Percentiles rank a stretch among this genome's conserved stretches.
Conservation (phyloP, 2,329 filamentous ascomycete genomes). For the Hyphodiscus sp. region DNA sequence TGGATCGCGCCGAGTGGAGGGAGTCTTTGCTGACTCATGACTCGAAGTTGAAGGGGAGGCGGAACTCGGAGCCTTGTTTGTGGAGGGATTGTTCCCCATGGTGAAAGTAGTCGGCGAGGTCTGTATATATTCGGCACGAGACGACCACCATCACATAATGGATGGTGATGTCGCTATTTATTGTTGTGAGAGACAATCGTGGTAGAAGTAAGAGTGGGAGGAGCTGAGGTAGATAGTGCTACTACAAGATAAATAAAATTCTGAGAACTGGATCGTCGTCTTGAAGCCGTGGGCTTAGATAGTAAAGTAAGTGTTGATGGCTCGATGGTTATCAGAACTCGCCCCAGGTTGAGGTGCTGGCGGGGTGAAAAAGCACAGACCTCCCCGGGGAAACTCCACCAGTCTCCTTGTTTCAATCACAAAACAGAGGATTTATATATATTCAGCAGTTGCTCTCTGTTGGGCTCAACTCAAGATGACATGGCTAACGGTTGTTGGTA, state of each 20-base stretch:
- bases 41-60: slow-evolving; percentile 23
- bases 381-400: no score
- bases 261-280: neutral
- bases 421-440: no score
- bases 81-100: slow-evolving; percentile 42
- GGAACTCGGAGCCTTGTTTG: slow-evolving; percentile 30
- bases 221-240: neutral
- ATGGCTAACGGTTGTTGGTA: slow-evolving; percentile 16
- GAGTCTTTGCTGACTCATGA: slow-evolving; percentile 24
- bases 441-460: neutral
- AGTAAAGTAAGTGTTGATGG: no score
- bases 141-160: neutral
- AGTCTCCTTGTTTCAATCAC: no score
- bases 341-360: no score
- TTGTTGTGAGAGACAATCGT: neutral
- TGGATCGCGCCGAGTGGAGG: slow-evolving; percentile 33
- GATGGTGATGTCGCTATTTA: neutral
- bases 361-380: no score
- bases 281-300: neutral
- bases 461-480: slow-evolving; percentile 10
- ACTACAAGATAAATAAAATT: neutral
- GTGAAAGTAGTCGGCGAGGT: slow-evolving; percentile 13
- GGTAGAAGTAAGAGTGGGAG: neutral
- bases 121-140: neutral
- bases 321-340: neutral